Evolutionary conservation across 2,329 filamentous ascomycete genomes (phyloP), one percentile per base, ranked within the genome.

Genomic region (Arthrobotrys sphaeroides): DNA sequence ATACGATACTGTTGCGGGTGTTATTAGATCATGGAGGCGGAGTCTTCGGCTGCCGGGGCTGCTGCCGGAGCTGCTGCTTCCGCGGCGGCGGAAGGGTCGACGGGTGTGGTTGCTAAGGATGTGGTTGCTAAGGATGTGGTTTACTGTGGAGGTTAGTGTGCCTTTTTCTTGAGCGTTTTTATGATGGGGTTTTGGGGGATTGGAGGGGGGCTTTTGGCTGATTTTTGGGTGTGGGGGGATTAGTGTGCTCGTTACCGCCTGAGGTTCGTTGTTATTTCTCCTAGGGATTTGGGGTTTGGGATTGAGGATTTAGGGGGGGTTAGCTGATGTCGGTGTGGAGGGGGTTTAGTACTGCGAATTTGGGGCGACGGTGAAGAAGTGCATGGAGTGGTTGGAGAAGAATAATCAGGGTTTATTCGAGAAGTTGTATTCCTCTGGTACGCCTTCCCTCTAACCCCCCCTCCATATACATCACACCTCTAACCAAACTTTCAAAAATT

Each of bases 291-390:
- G n/a, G n/a, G n/a, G n/a, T n/a, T n/a, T n/a, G n/a, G n/a, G n/a
- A 68, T 7, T 40, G 20, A 6, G 40, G 12, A 42, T n/a, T n/a
- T n/a, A n/a, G n/a, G 20, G 26, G 6, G 36, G 20, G 16, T 20
- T 68, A 26, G 47, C 53, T 53, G 47, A 53, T 10, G 47, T 6
- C 13, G 45, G 65, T 18, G 18, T 55, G 42, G 45, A 61, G 38
- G 51, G 49, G 40, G 81, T 83, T 79, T 84, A 98, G 95, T 99
- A 97, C 85, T 99, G 95, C 86, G 95, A 99, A 85, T 98, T 97
- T 84, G 95, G 95, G 81, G 94, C 94, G 78, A 98, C 94, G 40
- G 90, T 91, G 22, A 97, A 93, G 84, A 99, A 97, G 85, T 99
- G 95, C 85, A 91, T 94, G 83, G 94, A 98, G 83, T 99, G 95